phyloP scores from a whole-genome alignment of 805 yeast species.

The Candida chauliodis region DNA sequence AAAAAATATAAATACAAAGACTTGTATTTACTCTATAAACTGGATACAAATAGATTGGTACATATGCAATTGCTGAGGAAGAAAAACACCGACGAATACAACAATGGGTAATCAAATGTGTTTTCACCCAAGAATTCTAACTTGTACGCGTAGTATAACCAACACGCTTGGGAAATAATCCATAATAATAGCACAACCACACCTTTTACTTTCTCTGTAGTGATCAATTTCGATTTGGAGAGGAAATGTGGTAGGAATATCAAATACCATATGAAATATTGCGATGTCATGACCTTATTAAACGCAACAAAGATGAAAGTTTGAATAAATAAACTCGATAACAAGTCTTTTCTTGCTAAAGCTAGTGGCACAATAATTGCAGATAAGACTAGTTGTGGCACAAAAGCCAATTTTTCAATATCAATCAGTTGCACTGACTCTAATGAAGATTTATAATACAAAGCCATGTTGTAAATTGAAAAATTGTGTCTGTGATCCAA shows the following conservation, averaged over 20 bases:
- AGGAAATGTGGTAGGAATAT: slow-evolving; percentile 77
- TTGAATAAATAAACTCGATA: slow-evolving; percentile 36
- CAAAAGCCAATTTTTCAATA: slow-evolving; percentile 62
- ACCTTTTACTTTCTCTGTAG: slow-evolving; percentile 32
- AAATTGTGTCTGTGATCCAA: slow-evolving; percentile 95
- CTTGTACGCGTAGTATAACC: slow-evolving; percentile 77
- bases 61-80: slow-evolving; percentile 61
- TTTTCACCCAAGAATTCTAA: slow-evolving; percentile 75
- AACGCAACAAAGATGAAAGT: slow-evolving; percentile 43
- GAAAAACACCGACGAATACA: slow-evolving; percentile 53
- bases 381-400: slow-evolving; percentile 74
- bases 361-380: slow-evolving; percentile 55
- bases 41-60: slow-evolving; percentile 50
- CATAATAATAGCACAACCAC: slow-evolving; percentile 48
- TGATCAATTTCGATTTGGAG: slow-evolving; percentile 37
- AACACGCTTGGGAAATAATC: slow-evolving; percentile 66
- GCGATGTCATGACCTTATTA: slow-evolving; percentile 77
- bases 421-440: slow-evolving; percentile 12
- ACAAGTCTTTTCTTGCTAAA: slow-evolving; percentile 29
- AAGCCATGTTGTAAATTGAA: slow-evolving; percentile 74
- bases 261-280: slow-evolving; percentile 93
- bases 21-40: slow-evolving; percentile 2
- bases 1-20: neutral
- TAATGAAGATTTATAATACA: slow-evolving; percentile 57
- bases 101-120: slow-evolving; percentile 59